These are phyloP conservation scores for Xerocomellus dryophilus DNA, from an alignment of 768 basidiomycete genomes.

Conservation along the genomic window DNA sequence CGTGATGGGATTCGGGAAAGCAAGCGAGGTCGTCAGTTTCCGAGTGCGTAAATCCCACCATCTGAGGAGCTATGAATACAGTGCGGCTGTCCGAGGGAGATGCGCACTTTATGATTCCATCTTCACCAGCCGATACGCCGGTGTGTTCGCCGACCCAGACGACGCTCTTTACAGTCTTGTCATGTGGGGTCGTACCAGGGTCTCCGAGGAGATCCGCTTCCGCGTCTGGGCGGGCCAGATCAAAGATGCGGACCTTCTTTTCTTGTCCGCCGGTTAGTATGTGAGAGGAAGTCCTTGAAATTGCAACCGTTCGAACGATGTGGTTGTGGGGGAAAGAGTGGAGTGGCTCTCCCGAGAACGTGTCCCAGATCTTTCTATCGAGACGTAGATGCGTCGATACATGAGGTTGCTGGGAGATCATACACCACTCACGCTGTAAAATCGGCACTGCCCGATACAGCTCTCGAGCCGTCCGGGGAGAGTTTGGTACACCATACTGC, in stretches of 20 bases:
- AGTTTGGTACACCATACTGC: conserved; percentile 98
- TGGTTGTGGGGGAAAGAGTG: conserved; percentile 99
- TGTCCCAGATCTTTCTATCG: conserved; percentile 92
- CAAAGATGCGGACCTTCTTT: conserved; percentile 95
- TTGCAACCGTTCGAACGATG: conserved; percentile 93
- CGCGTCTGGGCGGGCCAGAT: conserved; percentile 81
- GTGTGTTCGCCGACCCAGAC: conserved; percentile 89
- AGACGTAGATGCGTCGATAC: conserved; percentile 2
- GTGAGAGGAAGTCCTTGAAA: conserved; percentile 67
- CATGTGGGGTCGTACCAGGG: conserved; percentile 62
- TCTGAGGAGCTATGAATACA: conserved; percentile 41
- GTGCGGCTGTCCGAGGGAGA: background rate
- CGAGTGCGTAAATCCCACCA: conserved; percentile 96
- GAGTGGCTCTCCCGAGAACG: conserved; percentile 79
- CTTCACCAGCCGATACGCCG: conserved; percentile 89
- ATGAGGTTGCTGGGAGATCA: conserved; percentile 2
- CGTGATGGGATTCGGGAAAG: conserved; percentile 77
- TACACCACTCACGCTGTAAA: conserved; percentile 81
- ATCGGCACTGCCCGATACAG: conserved; percentile 92
- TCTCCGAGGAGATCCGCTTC: conserved; percentile 79
- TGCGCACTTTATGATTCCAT: conserved; percentile 79
- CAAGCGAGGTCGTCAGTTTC: conserved; percentile 63
- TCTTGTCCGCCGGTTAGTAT: conserved; percentile 93
- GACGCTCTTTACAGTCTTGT: conserved; percentile 88
- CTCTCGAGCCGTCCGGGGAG: conserved; percentile 77